Conservation (phyloP, 345 rosid species). For the Rhizophora apiculata region DNA sequence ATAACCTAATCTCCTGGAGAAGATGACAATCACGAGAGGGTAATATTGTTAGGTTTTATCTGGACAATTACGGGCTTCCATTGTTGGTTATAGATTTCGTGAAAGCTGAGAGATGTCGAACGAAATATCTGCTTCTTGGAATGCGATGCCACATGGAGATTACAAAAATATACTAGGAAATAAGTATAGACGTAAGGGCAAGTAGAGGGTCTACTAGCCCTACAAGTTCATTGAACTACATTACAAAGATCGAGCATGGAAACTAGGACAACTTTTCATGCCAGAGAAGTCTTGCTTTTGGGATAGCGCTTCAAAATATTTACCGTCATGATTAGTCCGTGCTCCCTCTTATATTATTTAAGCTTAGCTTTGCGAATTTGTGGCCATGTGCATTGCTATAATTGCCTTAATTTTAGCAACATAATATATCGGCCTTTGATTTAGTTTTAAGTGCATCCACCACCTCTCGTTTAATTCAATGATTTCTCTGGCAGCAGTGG, state of each 20-base stretch:
- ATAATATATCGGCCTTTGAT: background rate
- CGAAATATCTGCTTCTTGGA: too few species aligned
- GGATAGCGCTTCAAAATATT: conserved; percentile 7
- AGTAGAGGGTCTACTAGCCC: background rate
- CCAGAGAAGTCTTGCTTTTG: conserved; percentile 14
- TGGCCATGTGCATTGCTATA: conserved; percentile 34
- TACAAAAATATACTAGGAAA: too few species aligned
- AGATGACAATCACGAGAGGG: too few species aligned
- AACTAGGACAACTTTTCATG: background rate
- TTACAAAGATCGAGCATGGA: conserved; percentile 8
- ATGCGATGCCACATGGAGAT: too few species aligned
- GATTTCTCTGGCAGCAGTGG: too few species aligned
- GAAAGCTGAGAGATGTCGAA: too few species aligned
- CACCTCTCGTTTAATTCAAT: too few species aligned
- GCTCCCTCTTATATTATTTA: conserved; percentile 7
- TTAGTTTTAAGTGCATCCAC: conserved; percentile 8
- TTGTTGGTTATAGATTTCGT: background rate
- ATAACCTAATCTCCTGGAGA: background rate
- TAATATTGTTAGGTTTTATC: background rate
- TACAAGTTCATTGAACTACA: conserved; percentile 32
- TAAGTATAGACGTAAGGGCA: background rate
- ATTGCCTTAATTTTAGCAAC: conserved; percentile 21
- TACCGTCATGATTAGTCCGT: conserved; percentile 26
- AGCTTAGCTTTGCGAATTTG: conserved; percentile 19
- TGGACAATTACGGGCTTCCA: background rate